Conservation (phyloP, 2,329 filamentous ascomycete species). For the Cercospora sojina region DNA sequence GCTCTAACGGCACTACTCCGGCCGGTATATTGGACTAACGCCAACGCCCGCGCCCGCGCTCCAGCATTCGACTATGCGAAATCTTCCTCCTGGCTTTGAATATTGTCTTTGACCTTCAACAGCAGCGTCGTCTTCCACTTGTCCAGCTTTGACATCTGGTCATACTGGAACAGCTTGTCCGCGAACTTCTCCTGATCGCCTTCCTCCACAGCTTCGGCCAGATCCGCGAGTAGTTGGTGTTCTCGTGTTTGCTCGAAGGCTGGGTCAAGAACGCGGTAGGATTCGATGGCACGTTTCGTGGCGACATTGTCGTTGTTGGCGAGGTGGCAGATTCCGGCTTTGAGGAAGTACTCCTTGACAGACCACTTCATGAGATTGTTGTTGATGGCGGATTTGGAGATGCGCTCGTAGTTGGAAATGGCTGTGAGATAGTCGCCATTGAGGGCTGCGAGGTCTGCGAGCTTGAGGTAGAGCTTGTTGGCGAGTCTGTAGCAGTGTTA, state of each 20-base stretch:
- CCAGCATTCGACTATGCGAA: conserved; percentile 54
- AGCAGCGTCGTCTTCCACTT: conserved; percentile 94
- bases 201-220: conserved; percentile 71
- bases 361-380: conserved; percentile 93
- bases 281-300: conserved; percentile 74
- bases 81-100: conserved; percentile 69
- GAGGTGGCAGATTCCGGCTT: conserved; percentile 88
- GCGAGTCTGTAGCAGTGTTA: conserved; percentile 61
- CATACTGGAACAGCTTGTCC: conserved; percentile 83
- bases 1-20: neutral
- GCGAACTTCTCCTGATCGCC: conserved; percentile 80
- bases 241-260: conserved; percentile 76
- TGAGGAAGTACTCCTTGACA: conserved; percentile 94
- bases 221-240: conserved; percentile 74
- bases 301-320: conserved; percentile 74
- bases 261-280: conserved; percentile 76
- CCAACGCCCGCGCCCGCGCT: neutral
- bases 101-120: conserved; percentile 77
- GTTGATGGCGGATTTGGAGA: conserved; percentile 70
- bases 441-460: conserved; percentile 80
- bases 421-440: conserved; percentile 82
- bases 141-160: conserved; percentile 89
- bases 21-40: neutral
- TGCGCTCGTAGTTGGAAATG: conserved; percentile 78
- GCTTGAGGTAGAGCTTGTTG: conserved; percentile 92